Base-by-base conservation (phyloP, 2,329 filamentous ascomycete species). In the Phaeosphaeriaceae sp. region DNA sequence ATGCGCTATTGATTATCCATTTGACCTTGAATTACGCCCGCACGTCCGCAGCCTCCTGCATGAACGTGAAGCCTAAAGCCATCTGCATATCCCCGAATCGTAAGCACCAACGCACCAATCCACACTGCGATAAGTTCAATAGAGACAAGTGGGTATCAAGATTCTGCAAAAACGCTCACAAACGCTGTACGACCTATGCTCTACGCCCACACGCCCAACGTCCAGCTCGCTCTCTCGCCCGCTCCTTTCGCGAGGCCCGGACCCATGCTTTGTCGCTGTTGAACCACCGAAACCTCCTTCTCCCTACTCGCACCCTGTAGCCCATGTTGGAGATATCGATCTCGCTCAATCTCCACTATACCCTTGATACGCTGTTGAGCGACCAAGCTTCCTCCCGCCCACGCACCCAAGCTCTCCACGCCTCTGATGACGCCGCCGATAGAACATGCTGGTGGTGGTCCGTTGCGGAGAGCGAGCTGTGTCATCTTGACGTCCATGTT, bases 371-470 rank as follows among this genome's bases (percentile, higher is more conserved):
- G 89, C 57, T 93, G 80, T 63, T 89, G 86, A 2, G 88, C 85
- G 19, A 90, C 79, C 53, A 94, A 71, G 72, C 90, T 92, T 2
- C 88, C 91, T 11, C 91, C 91, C 20, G 86, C 85, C 90, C 91
- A 94, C 1, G 90, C 81, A 0, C 91, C 91, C 1, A 93, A 77
- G 0, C 88, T 88, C 60, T 91, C 87, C 1, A 92, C 79, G 2
- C 85, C 88, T 24, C 91, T 84, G 41, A 93, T 79, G 25, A 82
- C 78, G 1, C 89, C 89, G 41, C 86, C 84, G 1, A 86, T 70
- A 5, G 73, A 60, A 4, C 67, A 71, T 6, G 61, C 53, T 72
- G 77, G 53, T 2, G 75, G 70, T 0, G 74, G 73, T 1, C 64
- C 79, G 65, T 78, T 80, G 54, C 69, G 80, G 13, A 80, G 72